Conservation (phyloP, 1,139 yeast genomes). For the Arxiozyma heterogenica region DNA sequence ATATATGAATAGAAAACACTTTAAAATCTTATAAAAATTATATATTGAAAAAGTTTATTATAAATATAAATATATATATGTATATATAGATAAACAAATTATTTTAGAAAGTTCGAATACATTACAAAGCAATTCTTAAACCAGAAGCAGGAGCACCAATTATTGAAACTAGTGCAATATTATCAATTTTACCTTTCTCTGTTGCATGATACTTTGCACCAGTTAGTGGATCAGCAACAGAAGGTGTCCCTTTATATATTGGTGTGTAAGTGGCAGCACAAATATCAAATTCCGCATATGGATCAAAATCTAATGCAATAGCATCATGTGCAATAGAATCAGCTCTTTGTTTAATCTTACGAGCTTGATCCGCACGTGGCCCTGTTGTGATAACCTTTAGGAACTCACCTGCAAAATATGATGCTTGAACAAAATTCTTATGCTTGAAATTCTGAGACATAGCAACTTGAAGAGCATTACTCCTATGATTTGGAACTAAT, state of each 20-base stretch:
- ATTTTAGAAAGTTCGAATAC: not conserved
- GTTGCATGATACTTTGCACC: conserved; percentile 78
- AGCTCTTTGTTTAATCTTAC: conserved; percentile 68
- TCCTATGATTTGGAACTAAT: conserved; percentile 72
- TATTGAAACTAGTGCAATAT: conserved; percentile 63
- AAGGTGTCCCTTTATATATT: conserved; percentile 66
- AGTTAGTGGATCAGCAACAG: conserved; percentile 73
- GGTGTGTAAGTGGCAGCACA: conserved; percentile 87
- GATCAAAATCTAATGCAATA: conserved; percentile 84
- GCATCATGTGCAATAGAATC: conserved; percentile 79
- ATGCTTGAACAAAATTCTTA: conserved; percentile 81
- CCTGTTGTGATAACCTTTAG: conserved; percentile 61
- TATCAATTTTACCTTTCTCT: conserved; percentile 72
- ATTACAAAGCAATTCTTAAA: conserved; percentile 38
- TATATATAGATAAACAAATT: too few relatives aligned
- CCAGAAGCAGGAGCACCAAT: conserved; percentile 98
- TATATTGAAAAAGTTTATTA: not conserved
- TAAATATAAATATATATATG: not conserved
- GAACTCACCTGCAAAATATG: conserved; percentile 81
- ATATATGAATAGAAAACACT: not conserved
- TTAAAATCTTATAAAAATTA: not conserved
- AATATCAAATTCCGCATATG: conserved; percentile 80
- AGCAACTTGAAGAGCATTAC: conserved; percentile 88
- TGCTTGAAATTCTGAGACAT: conserved; percentile 85
- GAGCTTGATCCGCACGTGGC: conserved; percentile 82